These are phyloP conservation scores for Phaeotremella skinneri DNA, from an alignment of 768 basidiomycete species.

Conservation along the genomic window DNA sequence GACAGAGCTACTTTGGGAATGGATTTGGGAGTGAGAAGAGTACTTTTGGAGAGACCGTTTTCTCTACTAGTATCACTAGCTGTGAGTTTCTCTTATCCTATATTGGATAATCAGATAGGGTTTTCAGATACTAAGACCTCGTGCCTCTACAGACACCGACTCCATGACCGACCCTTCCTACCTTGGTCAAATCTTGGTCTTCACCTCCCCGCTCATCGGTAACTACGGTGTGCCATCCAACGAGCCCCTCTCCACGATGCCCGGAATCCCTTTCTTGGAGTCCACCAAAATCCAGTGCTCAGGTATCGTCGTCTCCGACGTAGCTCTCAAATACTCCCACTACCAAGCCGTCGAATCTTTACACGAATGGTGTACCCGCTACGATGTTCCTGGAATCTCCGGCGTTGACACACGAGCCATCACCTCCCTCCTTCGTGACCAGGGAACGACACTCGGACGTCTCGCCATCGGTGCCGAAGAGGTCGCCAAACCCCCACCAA, in stretches of 20 bases:
- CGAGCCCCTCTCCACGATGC: constrained; percentile 56
- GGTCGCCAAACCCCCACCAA: constrained; percentile 65
- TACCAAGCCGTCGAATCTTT: constrained; percentile 90
- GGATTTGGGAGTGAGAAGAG: constrained; percentile 86
- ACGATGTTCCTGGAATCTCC: constrained; percentile 87
- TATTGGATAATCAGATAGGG: constrained; percentile 17
- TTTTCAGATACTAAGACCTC: background rate
- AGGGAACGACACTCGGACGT: constrained; percentile 92
- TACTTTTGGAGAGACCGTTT: constrained; percentile 94
- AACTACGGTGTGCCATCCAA: constrained; percentile 96
- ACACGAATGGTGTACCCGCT: constrained; percentile 85
- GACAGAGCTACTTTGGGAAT: constrained; percentile 83
- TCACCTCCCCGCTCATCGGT: constrained; percentile 96
- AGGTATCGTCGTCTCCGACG: constrained; percentile 87
- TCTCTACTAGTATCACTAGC: constrained; percentile 97
- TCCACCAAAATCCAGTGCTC: constrained; percentile 85
- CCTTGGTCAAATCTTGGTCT: constrained; percentile 95
- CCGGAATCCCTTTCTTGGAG: constrained; percentile 73
- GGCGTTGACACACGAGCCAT: constrained; percentile 98
- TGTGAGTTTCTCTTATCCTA: constrained; percentile 58
- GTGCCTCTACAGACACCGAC: constrained; percentile 75
- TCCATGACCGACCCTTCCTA: constrained; percentile 99
- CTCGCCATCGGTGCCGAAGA: constrained; percentile 68
- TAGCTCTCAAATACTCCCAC: constrained; percentile 93
- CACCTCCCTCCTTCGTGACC: constrained; percentile 86